Evolutionary conservation across 176 grass and related monocot species (phyloP).

Genomic region (Microstegium vimineum): DNA sequence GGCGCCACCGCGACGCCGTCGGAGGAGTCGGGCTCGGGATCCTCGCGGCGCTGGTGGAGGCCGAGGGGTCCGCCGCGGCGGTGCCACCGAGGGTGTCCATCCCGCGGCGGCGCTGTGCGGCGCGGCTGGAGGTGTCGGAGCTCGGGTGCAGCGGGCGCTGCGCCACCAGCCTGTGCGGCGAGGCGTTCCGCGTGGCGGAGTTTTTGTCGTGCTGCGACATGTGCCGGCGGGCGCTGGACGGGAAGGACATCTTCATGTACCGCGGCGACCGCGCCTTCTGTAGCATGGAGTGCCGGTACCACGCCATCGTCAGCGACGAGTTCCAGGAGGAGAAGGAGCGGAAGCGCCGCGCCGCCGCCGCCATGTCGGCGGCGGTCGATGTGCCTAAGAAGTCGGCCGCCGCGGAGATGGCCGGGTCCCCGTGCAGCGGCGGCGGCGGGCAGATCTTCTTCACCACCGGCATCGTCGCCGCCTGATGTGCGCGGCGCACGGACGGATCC

Average conservation of each 20-base stretch:
- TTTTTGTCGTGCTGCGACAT: slow-evolving; percentile 66
- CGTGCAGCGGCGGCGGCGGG: slow-evolving; percentile 45
- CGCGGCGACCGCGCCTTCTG: slow-evolving; percentile 93
- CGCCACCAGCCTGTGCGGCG: slow-evolving; percentile 39
- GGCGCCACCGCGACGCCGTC: slow-evolving; percentile 48
- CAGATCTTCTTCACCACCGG: slow-evolving; percentile 77
- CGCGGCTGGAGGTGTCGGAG: slow-evolving; percentile 56
- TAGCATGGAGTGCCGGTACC: slow-evolving; percentile 88
- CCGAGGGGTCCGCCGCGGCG: neutral
- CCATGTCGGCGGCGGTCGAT: neutral
- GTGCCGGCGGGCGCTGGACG: slow-evolving; percentile 64
- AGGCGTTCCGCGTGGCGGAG: slow-evolving; percentile 52
- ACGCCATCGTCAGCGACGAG: slow-evolving; percentile 72
- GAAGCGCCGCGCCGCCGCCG: slow-evolving; percentile 21
- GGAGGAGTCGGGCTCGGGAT: slow-evolving; percentile 76
- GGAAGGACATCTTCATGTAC: slow-evolving; percentile 93
- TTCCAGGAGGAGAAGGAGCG: slow-evolving; percentile 58
- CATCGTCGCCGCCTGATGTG: slow-evolving; percentile 51
- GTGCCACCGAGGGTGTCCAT: slow-evolving; percentile 10
- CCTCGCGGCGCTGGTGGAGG: slow-evolving; percentile 63
- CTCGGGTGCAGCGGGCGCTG: slow-evolving; percentile 51
- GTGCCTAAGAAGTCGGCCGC: neutral
- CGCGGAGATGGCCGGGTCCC: slow-evolving; percentile 37
- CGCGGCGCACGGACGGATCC: neutral
- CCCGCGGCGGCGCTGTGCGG: slow-evolving; percentile 32